Evolutionary conservation across 1,284 basidiomycete species (phyloP).

Genomic region (Meira miltonrushii): DNA sequence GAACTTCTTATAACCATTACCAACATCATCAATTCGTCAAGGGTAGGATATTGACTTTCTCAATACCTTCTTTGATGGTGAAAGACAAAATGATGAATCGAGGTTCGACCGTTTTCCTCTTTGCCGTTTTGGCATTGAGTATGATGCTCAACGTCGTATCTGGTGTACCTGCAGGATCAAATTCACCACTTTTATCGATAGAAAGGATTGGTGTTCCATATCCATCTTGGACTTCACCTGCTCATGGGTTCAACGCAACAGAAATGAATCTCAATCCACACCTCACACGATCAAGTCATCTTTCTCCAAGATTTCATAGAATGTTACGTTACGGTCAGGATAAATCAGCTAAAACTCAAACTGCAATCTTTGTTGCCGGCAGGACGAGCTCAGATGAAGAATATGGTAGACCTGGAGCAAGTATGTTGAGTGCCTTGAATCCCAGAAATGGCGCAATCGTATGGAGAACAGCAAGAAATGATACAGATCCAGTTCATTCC

Average conservation of each 20-base stretch:
- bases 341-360: conserved; percentile 52
- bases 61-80: no score
- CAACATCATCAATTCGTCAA: no score
- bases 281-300: conserved; percentile 1
- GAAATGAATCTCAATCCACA: conserved; percentile 2
- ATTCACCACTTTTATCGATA: not conserved
- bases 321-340: conserved; percentile 38
- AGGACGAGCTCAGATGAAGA: conserved; percentile 1
- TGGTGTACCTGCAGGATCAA: no score
- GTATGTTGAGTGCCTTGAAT: conserved; percentile 72
- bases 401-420: conserved; percentile 60
- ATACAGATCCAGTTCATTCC: conserved; percentile 65
- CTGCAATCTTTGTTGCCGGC: conserved; percentile 62
- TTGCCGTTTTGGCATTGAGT: no score
- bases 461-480: conserved; percentile 73
- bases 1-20: no score
- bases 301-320: conserved; percentile 51
- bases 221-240: conserved; percentile 4
- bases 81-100: no score
- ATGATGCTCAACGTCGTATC: no score
- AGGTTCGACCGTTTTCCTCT: no score
- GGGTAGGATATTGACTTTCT: no score
- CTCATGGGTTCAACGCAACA: not conserved
- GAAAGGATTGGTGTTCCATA: conserved; percentile 6
- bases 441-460: conserved; percentile 64